These are phyloP conservation scores for Trichoderma afroharzianum DNA, from an alignment of 2,329 filamentous ascomycete species.

Conservation along the genomic window DNA sequence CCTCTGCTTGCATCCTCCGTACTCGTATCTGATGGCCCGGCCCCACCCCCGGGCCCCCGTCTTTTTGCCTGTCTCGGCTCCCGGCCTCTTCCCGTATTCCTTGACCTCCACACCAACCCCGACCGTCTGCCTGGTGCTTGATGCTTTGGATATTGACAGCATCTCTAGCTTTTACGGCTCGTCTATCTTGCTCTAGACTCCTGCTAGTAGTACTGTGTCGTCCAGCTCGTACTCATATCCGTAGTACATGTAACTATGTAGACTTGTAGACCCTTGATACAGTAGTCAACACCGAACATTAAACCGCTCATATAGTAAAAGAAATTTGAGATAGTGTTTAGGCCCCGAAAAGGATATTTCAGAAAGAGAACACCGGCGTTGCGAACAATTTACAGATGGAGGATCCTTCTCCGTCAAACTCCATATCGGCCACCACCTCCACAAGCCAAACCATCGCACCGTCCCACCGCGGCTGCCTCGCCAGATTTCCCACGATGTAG, in stretches of 20 bases:
- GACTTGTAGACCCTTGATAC: too few species aligned
- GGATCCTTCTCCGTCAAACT: not conserved
- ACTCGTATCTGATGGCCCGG: not conserved
- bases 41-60: conserved; percentile 11
- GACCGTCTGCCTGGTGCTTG: not conserved
- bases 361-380: not conserved
- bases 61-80: conserved; percentile 13
- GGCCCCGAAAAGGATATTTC: not conserved
- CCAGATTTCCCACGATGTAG: not conserved
- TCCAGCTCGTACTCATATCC: not conserved
- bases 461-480: not conserved
- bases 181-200: not conserved
- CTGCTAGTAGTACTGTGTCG: not conserved
- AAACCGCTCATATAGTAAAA: not conserved
- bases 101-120: not conserved
- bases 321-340: not conserved
- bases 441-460: not conserved
- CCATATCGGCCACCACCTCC: not conserved
- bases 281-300: not conserved
- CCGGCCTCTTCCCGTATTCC: conserved; percentile 5
- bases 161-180: not conserved
- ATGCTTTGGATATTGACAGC: not conserved
- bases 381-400: not conserved
- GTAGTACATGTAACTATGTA: too few species aligned
- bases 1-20: not conserved